phyloP scores from a whole-genome alignment of 208 protist species.

The Trypanosomatidae sp. region DNA sequence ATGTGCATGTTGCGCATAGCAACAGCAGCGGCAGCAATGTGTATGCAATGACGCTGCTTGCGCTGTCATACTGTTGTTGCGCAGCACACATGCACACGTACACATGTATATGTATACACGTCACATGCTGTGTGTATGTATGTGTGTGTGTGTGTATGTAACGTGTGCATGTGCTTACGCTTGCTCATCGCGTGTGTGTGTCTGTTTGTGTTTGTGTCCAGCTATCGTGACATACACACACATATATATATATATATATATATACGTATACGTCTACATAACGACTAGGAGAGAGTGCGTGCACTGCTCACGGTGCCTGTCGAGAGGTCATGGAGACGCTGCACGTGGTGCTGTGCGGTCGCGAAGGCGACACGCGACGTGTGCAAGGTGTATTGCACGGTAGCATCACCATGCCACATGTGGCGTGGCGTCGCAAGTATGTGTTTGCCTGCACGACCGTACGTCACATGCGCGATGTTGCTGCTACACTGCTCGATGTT shows the following conservation, averaged over 20 bases:
- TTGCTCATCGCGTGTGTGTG: no score
- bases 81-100: no score
- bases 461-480: constrained; percentile 30
- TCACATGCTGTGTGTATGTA: no score
- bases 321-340: constrained; percentile 3
- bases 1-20: no score
- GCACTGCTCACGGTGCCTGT: not conserved
- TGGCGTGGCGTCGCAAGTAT: constrained; percentile 66
- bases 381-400: constrained; percentile 41
- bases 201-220: no score
- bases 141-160: no score
- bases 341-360: constrained; percentile 55
- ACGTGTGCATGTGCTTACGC: no score
- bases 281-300: not conserved
- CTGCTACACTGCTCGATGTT: constrained; percentile 30
- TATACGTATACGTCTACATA: not conserved
- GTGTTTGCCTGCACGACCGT: constrained; percentile 40
- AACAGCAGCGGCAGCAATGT: no score
- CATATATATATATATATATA: not conserved
- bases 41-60: no score
- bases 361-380: constrained; percentile 26
- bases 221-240: not conserved
- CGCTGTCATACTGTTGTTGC: no score
- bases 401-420: constrained; percentile 32
- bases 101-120: no score